These are phyloP conservation scores for Hemileccinum impolitum DNA, from an alignment of 768 basidiomycete species.

Conservation along the genomic window DNA sequence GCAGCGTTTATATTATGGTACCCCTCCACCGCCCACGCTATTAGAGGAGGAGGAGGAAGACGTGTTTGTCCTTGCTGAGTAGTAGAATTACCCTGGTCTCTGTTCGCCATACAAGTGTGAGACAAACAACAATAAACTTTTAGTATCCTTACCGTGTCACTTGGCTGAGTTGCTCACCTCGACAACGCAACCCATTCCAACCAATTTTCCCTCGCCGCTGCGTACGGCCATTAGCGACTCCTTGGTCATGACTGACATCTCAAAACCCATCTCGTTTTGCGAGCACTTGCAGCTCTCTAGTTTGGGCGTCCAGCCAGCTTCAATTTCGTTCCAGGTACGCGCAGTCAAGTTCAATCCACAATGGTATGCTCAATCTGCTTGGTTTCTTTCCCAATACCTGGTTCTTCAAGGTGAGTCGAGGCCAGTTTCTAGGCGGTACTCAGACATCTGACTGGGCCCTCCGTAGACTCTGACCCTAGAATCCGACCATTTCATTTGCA, in stretches of 20 bases:
- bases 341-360: conserved; percentile 32
- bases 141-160: conserved; percentile 13
- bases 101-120: conserved; percentile 15
- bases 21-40: conserved; percentile 52
- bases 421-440: background rate
- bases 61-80: conserved; percentile 63
- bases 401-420: conserved; percentile 19
- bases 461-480: conserved; percentile 88
- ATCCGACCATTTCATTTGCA: conserved; percentile 97
- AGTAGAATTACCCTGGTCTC: conserved; percentile 32
- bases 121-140: conserved; percentile 34
- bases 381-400: background rate
- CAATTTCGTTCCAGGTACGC: conserved; percentile 92
- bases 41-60: conserved; percentile 64
- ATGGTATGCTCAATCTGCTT: conserved; percentile 16
- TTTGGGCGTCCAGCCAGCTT: conserved; percentile 91
- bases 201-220: conserved; percentile 11
- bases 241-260: conserved; percentile 27
- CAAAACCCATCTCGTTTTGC: conserved; percentile 83
- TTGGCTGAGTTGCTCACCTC: conserved; percentile 8
- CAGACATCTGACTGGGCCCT: conserved; percentile 2
- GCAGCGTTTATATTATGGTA: conserved; percentile 75
- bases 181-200: conserved; percentile 24
- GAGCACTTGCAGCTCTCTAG: conserved; percentile 94
- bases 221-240: conserved; percentile 18